Base-by-base conservation (phyloP, 306 rosid genomes). In the Potentilla sterilis region DNA sequence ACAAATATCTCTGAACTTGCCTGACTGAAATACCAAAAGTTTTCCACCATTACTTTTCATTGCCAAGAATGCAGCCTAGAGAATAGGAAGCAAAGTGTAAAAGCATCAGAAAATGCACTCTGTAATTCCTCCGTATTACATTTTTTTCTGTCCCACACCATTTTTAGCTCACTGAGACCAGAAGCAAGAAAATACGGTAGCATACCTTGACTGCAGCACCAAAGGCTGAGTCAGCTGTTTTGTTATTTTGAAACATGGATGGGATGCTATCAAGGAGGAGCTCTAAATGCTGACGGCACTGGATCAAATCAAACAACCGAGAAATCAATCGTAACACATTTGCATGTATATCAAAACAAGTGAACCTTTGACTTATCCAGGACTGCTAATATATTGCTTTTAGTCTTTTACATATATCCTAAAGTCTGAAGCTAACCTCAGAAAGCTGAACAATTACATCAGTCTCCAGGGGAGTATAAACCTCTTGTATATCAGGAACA, bases 281-380 rank as follows among this genome's bases (percentile, higher is more conserved):
- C 79, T 95, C 95, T 72, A 92, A 88, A 84, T 95, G 99, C 89
- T 92, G 90, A 43, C 86, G 97, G 91, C 99, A 95, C 99, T 95
- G 70, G 59, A 86, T 14, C 54, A 74, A 51, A 24, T 71, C 69
- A 82, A 73, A 22, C 22, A 72, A 71, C 71, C 74, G 42, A 58
- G 48, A 66, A 75, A 35, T 73, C 70, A 81, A 62, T 51, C 35
- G 55, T 75, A 61, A 55, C 54, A 28, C 22, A 67, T 55, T 72
- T 42, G 13, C 52, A 72, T 65, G 47, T 52, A 51, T 71, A 51
- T 57, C 35, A 71, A 66, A 49, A 70, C 74, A 9, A 32, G 62
- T 48, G 40, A 48, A 9, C 19, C 21, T 19, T 34, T 40, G 67
- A 38, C 66, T 38, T 13, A 38, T 40, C 51, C 21, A 41, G 62